Base-by-base conservation (phyloP, 495 filamentous ascomycete genomes). In the Halenospora varia region DNA sequence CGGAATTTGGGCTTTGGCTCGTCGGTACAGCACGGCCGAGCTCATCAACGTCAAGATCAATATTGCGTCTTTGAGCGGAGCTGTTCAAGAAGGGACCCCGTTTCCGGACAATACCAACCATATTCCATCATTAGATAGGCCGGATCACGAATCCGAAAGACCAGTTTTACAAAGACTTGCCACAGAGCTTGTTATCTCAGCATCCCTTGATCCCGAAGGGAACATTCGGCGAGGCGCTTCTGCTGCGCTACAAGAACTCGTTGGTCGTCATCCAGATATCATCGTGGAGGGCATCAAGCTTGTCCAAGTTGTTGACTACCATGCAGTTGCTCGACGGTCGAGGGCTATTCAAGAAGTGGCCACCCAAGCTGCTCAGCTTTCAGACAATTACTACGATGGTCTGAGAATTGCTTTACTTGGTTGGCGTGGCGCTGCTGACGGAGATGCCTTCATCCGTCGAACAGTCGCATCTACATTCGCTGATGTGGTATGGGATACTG, bases 201-300 rank as follows among this genome's bases (percentile, higher is more conserved):
- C 92, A 4, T 94, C 87, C 61, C 76, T 97, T 11, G 94, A 99
- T 68, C 86, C 93, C 1, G 82, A 88, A 18, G 92, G 95, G 9
- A 99, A 97, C 57, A 95, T 97, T 59, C 80, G 94, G 40, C 81
- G 94, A 49, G 95, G 92, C 1, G 85, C 92, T 20, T 97, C 93
- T 18, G 94, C 94, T 48, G 94, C 94, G 15, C 71, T 99, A 35
- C 94, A 99, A 66, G 94, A 99, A 68, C 76, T 97, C 17, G 88
- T 97, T 53, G 94, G 94, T 3, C 82, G 94, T 13, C 93, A 99
- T 69, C 92, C 94, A 3, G 85, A 96, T 57, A 89, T 78, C 0
- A 83, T 97, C 29, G 72, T 77, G 6, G 76, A 90, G 60, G 95
- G 94, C 0, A 96, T 99, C 55, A 69, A 79, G 20, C 74, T 96